Evolutionary conservation across 805 yeast species (phyloP).

Genomic region (Hanseniaspora pseudoguilliermondii): DNA sequence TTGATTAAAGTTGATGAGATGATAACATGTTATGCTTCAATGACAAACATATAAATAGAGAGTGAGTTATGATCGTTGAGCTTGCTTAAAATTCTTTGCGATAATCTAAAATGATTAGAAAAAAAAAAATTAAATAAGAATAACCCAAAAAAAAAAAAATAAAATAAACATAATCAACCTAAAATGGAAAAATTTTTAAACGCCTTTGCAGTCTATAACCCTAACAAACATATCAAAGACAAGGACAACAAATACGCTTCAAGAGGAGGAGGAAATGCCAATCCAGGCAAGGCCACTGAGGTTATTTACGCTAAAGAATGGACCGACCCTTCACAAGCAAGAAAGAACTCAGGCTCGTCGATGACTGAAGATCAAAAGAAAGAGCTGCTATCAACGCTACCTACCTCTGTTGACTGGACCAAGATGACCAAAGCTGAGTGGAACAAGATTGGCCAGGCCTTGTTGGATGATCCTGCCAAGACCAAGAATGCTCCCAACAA

Average conservation of each 20-base stretch:
- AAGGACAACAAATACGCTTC: constrained; percentile 14
- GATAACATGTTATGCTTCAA: too few species aligned
- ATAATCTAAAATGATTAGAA: too few species aligned
- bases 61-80: too few species aligned
- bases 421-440: constrained; percentile 8
- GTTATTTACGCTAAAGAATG: constrained; percentile 20
- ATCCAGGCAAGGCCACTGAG: constrained; percentile 18
- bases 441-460: constrained; percentile 1
- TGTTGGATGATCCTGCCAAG: background rate
- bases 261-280: constrained; percentile 18
- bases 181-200: constrained; percentile 22
- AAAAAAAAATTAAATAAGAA: too few species aligned
- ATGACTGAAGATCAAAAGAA: constrained; percentile 5
- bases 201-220: constrained; percentile 26
- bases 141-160: too few species aligned
- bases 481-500: constrained; percentile 3
- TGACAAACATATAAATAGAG: too few species aligned
- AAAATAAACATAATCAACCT: too few species aligned
- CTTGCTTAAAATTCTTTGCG: too few species aligned
- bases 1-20: too few species aligned
- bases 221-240: constrained; percentile 19
- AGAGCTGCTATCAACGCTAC: background rate
- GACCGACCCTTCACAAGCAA: background rate
- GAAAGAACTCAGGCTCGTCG: background rate
- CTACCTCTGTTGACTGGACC: constrained; percentile 1